These are phyloP conservation scores for Aspergillus saccharolyticus DNA, from an alignment of 495 filamentous ascomycete species.

Conservation along the genomic window DNA sequence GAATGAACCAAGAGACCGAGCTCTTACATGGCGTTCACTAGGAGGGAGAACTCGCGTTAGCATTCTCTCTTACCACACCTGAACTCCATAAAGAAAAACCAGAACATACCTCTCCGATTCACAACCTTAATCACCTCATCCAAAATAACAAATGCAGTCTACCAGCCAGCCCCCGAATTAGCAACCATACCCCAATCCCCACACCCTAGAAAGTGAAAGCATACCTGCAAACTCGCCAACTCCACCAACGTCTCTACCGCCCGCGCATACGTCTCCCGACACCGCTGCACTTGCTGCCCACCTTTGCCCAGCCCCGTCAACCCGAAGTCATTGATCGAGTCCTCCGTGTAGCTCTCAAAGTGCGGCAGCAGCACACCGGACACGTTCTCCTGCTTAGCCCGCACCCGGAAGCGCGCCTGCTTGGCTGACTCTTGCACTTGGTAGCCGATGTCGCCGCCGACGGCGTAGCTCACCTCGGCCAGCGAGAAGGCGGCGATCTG, in stretches of 20 bases:
- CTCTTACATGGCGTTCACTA: conserved; percentile 93
- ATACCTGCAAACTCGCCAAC: conserved; percentile 83
- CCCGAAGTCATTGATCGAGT: conserved; percentile 93
- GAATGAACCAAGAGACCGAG: too few relatives aligned
- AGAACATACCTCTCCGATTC: conserved; percentile 79
- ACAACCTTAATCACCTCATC: conserved; percentile 99
- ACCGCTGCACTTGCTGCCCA: conserved; percentile 92
- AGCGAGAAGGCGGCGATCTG: conserved; percentile 97
- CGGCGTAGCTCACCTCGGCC: conserved; percentile 95
- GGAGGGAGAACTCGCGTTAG: conserved; percentile 21
- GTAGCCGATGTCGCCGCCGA: conserved; percentile 92
- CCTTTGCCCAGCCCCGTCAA: conserved; percentile 95
- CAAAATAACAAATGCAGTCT: conserved; percentile 96
- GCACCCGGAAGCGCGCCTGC: conserved; percentile 82
- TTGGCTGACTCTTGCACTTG: conserved; percentile 96
- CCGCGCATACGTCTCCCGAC: conserved; percentile 93
- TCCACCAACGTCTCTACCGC: conserved; percentile 97
- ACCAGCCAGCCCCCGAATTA: neutral
- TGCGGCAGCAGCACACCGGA: conserved; percentile 89
- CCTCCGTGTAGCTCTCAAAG: conserved; percentile 77
- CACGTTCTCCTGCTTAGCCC: conserved; percentile 97
- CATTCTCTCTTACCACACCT: neutral
- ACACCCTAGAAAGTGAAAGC: neutral
- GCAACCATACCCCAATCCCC: neutral
- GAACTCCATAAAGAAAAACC: neutral